Base-by-base conservation (phyloP, 140 eudicot species). In the Stevia rebaudiana region DNA sequence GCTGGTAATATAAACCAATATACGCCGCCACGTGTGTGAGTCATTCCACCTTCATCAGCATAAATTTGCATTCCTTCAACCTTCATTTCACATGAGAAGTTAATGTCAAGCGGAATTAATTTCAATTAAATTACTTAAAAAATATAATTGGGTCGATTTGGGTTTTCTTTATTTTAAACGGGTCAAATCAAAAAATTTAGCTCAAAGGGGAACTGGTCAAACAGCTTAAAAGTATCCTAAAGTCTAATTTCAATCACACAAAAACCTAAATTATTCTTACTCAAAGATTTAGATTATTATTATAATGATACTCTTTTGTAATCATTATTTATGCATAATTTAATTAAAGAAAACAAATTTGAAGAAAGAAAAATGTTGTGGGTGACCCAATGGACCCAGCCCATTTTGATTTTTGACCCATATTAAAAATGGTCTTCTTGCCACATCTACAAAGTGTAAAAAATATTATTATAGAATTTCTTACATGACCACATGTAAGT, bases 401-500 rank as follows among this genome's bases (percentile, higher is more conserved):
- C 52, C 52, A 17, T n/a, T n/a, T n/a, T n/a, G n/a, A n/a, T n/a
- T 46, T 16, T 15, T 46, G 18, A 42, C 48, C 6, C 13, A 49
- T 49, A 49, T 30, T 18, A 49, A 49, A 49, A 49, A 19, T 49
- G 55, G 19, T 25, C 33, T 44, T 56, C 41, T 56, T 56, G 23
- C 40, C 51, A 48, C 55, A 33, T 33, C 37, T 33, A 33, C 37
- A 5, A 3, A 3, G 37, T 33, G 37, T 28, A n/a, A n/a, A n/a
- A n/a, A n/a, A n/a, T n/a, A n/a, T n/a, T n/a, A n/a, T n/a, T n/a
- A n/a, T n/a, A 11, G 33, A 68, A 69, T 8, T 63, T 15, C 78
- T 79, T 76, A 82, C 94, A 65, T 79, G 94, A 30, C 94, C 94
- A 37, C 94, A 82, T 56, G 94, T 85, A 59, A 85, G 86, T 72